Conservation (phyloP, 1,284 basidiomycete species). For the Leucoagaricus sp. region DNA sequence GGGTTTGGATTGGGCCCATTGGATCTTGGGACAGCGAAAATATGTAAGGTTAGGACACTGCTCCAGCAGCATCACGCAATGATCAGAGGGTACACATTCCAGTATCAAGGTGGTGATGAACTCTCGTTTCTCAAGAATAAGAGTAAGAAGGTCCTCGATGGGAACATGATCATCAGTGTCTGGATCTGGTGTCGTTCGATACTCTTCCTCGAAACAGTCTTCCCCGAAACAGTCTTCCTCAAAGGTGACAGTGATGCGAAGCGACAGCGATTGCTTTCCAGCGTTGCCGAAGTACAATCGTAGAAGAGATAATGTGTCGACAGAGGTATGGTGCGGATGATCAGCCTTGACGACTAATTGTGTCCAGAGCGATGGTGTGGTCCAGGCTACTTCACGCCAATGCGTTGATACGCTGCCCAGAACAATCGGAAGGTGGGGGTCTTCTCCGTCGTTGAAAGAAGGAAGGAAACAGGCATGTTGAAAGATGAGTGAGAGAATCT, state of each 20-base stretch:
- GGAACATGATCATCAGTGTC: too few species aligned
- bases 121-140: too few species aligned
- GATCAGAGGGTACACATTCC: neutral
- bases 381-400: neutral
- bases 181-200: too few species aligned
- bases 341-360: neutral
- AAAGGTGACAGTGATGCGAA: too few species aligned
- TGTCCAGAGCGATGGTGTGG: neutral
- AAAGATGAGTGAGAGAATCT: neutral
- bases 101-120: neutral
- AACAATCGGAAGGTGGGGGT: neutral
- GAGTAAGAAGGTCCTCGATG: too few species aligned
- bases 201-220: too few species aligned
- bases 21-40: neutral
- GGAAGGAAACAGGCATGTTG: neutral
- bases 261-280: neutral
- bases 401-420: neutral
- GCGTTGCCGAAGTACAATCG: neutral
- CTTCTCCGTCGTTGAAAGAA: neutral
- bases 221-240: too few species aligned
- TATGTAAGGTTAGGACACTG: slow-evolving; percentile 1
- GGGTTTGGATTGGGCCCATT: neutral
- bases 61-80: neutral
- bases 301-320: neutral
- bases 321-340: neutral